A percentile compares a stretch with the other conserved stretches of the same genome.
phyloP scores from a whole-genome alignment of 805 yeast species.

The Barnettozyma vustinii region DNA sequence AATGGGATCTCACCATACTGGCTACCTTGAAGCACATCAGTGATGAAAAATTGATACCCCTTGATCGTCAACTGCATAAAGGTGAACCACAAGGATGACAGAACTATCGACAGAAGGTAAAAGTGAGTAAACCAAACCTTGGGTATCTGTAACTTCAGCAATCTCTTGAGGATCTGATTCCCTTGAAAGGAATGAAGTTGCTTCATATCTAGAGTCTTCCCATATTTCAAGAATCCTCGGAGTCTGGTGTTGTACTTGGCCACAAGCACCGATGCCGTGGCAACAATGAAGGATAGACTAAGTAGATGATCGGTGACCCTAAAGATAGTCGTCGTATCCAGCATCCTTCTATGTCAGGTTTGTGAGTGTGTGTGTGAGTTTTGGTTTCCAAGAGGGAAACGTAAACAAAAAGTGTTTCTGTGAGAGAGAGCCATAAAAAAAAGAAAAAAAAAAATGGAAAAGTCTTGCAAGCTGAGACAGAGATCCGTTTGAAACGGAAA shows the following conservation, averaged over 20 bases:
- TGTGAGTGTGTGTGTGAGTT: too few relatives aligned
- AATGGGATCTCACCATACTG: slow-evolving; percentile 20
- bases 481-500: too few relatives aligned
- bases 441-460: too few relatives aligned
- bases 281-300: slow-evolving; percentile 1
- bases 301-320: background rate
- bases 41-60: slow-evolving; percentile 6
- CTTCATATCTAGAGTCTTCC: slow-evolving; percentile 31
- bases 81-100: slow-evolving; percentile 24
- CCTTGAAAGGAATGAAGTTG: background rate
- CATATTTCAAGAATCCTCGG: slow-evolving; percentile 37
- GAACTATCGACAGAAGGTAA: slow-evolving; percentile 40
- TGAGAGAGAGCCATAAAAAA: background rate
- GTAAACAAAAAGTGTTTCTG: too few relatives aligned
- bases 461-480: too few relatives aligned
- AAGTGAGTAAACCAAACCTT: slow-evolving; percentile 61
- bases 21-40: slow-evolving; percentile 2
- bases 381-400: background rate
- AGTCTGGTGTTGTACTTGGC: slow-evolving; percentile 29
- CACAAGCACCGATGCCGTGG: slow-evolving; percentile 21
- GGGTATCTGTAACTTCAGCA: slow-evolving; percentile 45
- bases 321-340: background rate
- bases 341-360: background rate
- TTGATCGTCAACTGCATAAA: slow-evolving; percentile 10
- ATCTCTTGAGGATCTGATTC: slow-evolving; percentile 2